A percentile compares a stretch with the other conserved stretches of the same genome.
Evolutionary conservation across 805 yeast species (phyloP).

Genomic region (Lipomyces sp.): DNA sequence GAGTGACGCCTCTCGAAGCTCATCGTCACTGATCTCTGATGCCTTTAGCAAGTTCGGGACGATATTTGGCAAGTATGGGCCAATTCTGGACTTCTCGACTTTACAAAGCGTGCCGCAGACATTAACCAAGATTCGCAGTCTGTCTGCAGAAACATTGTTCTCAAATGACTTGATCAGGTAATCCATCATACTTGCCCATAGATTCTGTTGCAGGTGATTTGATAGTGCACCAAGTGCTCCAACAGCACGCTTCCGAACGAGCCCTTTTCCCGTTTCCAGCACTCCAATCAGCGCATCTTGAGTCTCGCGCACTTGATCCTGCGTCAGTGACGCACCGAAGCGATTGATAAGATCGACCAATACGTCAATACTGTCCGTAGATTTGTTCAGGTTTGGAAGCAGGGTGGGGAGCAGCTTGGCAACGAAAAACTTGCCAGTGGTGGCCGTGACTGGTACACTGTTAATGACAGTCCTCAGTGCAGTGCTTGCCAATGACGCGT

Average conservation of each 20-base stretch:
- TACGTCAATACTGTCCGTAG: conserved; percentile 60
- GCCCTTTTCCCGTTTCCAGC: conserved; percentile 43
- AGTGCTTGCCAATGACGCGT: conserved; percentile 39
- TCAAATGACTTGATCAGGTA: conserved; percentile 16
- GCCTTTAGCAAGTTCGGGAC: conserved; percentile 32
- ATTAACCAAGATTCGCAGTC: conserved; percentile 14
- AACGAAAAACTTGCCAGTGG: conserved; percentile 32
- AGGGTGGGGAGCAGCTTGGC: conserved; percentile 32
- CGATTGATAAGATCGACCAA: conserved; percentile 53
- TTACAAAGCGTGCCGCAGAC: conserved; percentile 34
- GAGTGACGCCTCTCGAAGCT: conserved; percentile 51
- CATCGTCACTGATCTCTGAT: conserved; percentile 37
- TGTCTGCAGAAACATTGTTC: conserved; percentile 13
- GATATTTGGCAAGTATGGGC: conserved; percentile 20
- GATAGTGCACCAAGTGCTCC: conserved; percentile 48
- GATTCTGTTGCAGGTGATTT: conserved; percentile 33
- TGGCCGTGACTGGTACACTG: conserved; percentile 30
- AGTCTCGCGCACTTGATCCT: conserved; percentile 38
- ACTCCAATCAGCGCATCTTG: conserved; percentile 39
- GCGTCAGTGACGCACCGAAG: conserved; percentile 45
- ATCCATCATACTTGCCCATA: conserved; percentile 31
- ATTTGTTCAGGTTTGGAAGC: conserved; percentile 20
- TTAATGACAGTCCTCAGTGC: conserved; percentile 38
- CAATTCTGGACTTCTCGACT: conserved; percentile 28
- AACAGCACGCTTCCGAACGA: conserved; percentile 51